Evolutionary conservation across 306 rosid species (phyloP).

Genomic region (Medicago ruthenica): DNA sequence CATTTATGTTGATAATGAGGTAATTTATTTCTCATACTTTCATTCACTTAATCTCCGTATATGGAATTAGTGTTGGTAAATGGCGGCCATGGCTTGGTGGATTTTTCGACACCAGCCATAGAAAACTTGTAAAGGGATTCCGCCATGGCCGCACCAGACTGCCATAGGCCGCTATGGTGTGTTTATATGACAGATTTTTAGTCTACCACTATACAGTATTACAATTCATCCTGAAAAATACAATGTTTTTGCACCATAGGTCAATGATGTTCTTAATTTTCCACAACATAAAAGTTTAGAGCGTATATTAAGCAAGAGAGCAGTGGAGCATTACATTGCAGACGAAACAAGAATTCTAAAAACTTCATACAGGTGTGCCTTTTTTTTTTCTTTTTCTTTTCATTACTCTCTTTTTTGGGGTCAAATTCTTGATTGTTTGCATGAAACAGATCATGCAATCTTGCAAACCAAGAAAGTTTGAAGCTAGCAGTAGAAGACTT

Average conservation of each 20-base stretch:
- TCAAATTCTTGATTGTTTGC: slow-evolving; percentile 20
- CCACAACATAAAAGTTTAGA: slow-evolving; percentile 63
- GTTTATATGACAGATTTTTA: no score
- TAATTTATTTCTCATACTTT: slow-evolving; percentile 38
- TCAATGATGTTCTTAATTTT: slow-evolving; percentile 58
- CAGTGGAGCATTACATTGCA: slow-evolving; percentile 58
- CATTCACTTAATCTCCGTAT: no score
- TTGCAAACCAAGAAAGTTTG: slow-evolving; percentile 64
- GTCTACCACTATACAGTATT: no score
- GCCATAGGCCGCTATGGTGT: no score
- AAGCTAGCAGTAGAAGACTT: slow-evolving; percentile 81
- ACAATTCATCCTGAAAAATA: no score
- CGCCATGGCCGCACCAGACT: no score
- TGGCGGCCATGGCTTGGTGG: no score
- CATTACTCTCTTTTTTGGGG: background rate
- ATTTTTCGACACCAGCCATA: no score
- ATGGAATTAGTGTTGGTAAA: no score
- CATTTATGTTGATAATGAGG: slow-evolving; percentile 61
- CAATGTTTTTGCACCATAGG: slow-evolving; percentile 54
- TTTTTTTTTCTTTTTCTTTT: no score
- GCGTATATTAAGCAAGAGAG: slow-evolving; percentile 60
- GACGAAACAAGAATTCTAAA: slow-evolving; percentile 67
- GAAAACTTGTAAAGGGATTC: no score
- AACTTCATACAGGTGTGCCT: slow-evolving; percentile 64
- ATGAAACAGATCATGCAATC: slow-evolving; percentile 60